These are phyloP conservation scores for Globisporangium takayamanum DNA, from an alignment of 352 stramenopile species.

Conservation along the genomic window DNA sequence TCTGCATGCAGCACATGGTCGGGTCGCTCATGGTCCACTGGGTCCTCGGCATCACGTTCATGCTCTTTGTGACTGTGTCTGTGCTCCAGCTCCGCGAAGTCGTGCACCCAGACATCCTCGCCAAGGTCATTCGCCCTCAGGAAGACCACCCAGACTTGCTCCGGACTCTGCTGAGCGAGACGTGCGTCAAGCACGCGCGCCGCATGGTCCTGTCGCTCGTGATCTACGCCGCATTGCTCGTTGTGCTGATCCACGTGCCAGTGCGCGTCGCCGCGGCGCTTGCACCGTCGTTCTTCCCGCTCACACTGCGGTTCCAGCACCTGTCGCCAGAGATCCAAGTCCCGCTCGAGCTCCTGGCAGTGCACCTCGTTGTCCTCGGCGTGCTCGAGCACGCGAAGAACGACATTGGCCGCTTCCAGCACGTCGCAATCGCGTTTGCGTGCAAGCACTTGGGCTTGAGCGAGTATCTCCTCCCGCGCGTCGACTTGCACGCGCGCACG, in stretches of 20 bases:
- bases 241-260: slow-evolving; percentile 85
- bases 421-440: slow-evolving; percentile 51
- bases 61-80: slow-evolving; percentile 96
- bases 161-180: slow-evolving; percentile 93
- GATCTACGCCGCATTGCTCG: slow-evolving; percentile 88
- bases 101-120: slow-evolving; percentile 89
- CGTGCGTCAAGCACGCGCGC: slow-evolving; percentile 88
- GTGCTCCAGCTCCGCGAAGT: slow-evolving; percentile 94
- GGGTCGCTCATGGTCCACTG: slow-evolving; percentile 94
- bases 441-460: slow-evolving; percentile 59
- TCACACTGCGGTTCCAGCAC: slow-evolving; percentile 89
- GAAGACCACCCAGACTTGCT: slow-evolving; percentile 96
- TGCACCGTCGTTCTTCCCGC: slow-evolving; percentile 52
- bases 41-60: slow-evolving; percentile 97
- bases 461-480: slow-evolving; percentile 61
- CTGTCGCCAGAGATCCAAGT: slow-evolving; percentile 93
- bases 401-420: slow-evolving; percentile 72
- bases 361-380: slow-evolving; percentile 93
- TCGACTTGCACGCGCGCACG: slow-evolving; percentile 19
- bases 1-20: slow-evolving; percentile 87
- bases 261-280: slow-evolving; percentile 54
- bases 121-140: slow-evolving; percentile 88
- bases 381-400: slow-evolving; percentile 91
- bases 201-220: slow-evolving; percentile 90
- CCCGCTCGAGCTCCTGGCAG: slow-evolving; percentile 92